phyloP scores from a whole-genome alignment of 2,329 filamentous ascomycete species.

The Corynespora cassiicola region DNA sequence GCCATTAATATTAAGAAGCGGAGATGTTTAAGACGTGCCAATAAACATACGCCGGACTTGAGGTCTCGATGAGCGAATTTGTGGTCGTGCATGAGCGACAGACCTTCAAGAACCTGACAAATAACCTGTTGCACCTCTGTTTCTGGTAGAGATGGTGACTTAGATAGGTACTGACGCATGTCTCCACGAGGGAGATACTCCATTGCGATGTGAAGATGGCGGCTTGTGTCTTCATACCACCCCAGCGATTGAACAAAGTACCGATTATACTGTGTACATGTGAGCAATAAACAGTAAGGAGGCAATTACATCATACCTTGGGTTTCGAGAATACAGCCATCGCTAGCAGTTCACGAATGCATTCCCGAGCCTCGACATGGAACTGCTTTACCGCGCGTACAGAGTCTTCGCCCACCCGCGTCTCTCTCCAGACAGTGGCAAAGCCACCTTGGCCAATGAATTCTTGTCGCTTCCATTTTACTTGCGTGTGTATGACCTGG shows the following conservation, averaged over 20 bases:
- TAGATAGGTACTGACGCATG: conserved; percentile 34
- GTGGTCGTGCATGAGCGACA: conserved; percentile 44
- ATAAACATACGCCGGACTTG: conserved; percentile 38
- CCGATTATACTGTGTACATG: conserved; percentile 16
- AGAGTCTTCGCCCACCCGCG: conserved; percentile 1
- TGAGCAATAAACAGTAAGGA: conserved; percentile 1
- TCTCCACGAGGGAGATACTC: conserved; percentile 47
- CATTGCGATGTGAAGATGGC: conserved; percentile 49
- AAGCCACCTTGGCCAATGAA: conserved; percentile 13
- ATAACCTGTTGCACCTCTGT: conserved; percentile 32
- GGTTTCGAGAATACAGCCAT: conserved; percentile 28
- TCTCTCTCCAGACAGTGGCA: conserved; percentile 15
- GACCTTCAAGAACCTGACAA: conserved; percentile 41
- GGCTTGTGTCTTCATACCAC: conserved; percentile 42
- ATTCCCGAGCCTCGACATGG: conserved; percentile 8
- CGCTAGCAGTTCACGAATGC: conserved; percentile 26
- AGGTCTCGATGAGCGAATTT: conserved; percentile 47
- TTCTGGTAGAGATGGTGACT: conserved; percentile 22
- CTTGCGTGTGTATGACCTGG: too few relatives aligned
- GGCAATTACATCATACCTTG: conserved; percentile 8
- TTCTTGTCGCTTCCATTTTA: conserved; percentile 11
- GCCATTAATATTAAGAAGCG: background rate
- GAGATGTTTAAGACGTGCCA: background rate
- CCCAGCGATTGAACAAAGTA: conserved; percentile 40
- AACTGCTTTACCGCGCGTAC: conserved; percentile 21